These are phyloP conservation scores for Mortierella sp. DNA, from an alignment of 371 early-diverging fungal species.

Conservation along the genomic window DNA sequence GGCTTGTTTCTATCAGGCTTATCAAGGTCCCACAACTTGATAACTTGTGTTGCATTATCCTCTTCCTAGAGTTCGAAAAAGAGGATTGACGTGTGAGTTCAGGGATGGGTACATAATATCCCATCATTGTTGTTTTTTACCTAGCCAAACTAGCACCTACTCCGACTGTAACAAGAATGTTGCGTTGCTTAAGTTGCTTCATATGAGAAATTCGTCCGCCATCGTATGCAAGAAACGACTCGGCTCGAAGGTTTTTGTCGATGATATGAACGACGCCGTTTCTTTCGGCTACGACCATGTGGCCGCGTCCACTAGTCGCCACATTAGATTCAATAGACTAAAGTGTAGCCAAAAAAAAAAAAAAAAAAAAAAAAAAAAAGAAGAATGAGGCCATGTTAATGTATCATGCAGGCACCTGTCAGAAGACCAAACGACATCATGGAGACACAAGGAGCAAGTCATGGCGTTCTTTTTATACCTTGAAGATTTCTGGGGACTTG, in stretches of 20 bases:
- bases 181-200: constrained; percentile 78
- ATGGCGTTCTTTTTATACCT: constrained; percentile 54
- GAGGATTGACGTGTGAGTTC: too few species aligned
- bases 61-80: constrained; percentile 55
- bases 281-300: constrained; percentile 63
- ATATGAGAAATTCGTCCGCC: constrained; percentile 83
- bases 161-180: constrained; percentile 77
- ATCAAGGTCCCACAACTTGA: constrained; percentile 88
- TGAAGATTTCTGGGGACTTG: constrained; percentile 72
- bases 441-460: constrained; percentile 10
- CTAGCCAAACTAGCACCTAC: constrained; percentile 55
- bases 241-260: constrained; percentile 75
- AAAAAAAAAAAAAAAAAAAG: background rate
- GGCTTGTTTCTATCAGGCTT: constrained; percentile 60
- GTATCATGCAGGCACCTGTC: too few species aligned
- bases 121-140: background rate
- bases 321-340: constrained; percentile 63
- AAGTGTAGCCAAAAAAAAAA: background rate
- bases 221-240: constrained; percentile 76
- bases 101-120: background rate
- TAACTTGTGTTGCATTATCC: constrained; percentile 62
- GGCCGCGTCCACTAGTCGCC: constrained; percentile 66
- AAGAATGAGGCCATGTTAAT: constrained; percentile 25
- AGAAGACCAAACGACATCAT: too few species aligned
- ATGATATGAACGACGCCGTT: constrained; percentile 72